Conservation (phyloP, 345 rosid species). For the Camelina laxa region DNA sequence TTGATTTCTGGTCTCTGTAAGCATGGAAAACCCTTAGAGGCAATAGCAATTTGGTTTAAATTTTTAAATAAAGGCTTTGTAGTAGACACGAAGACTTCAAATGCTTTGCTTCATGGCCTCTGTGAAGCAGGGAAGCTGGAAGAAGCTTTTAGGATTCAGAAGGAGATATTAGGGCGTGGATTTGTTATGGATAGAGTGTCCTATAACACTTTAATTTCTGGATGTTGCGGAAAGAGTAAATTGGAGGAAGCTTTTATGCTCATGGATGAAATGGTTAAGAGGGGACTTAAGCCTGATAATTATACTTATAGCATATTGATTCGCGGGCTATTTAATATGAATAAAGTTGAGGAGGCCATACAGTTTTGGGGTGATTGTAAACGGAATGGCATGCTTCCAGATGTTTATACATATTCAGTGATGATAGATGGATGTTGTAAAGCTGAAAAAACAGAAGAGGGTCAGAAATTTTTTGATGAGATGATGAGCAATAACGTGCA, state of each 20-base stretch:
- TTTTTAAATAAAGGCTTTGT: slow-evolving; percentile 55
- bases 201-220: slow-evolving; percentile 64
- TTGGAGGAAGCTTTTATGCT: slow-evolving; percentile 60
- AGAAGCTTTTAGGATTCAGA: slow-evolving; percentile 59
- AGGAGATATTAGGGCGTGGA: slow-evolving; percentile 58
- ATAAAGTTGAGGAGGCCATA: slow-evolving; percentile 68
- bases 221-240: slow-evolving; percentile 60
- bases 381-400: slow-evolving; percentile 54
- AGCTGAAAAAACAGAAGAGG: slow-evolving; percentile 67
- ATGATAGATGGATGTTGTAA: slow-evolving; percentile 80
- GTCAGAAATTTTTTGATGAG: slow-evolving; percentile 62
- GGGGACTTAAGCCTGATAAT: slow-evolving; percentile 68
- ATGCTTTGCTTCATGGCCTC: slow-evolving; percentile 80
- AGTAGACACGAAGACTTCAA: slow-evolving; percentile 59
- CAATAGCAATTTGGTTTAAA: slow-evolving; percentile 64
- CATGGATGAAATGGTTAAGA: slow-evolving; percentile 66
- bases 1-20: slow-evolving; percentile 67
- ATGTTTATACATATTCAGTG: slow-evolving; percentile 65
- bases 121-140: slow-evolving; percentile 62
- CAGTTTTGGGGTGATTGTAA: slow-evolving; percentile 63
- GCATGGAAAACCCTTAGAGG: slow-evolving; percentile 58
- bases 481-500: slow-evolving; percentile 50
- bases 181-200: slow-evolving; percentile 60
- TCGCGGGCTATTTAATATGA: slow-evolving; percentile 55
- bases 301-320: slow-evolving; percentile 64